A percentile compares a stretch with the other conserved stretches of the same genome.
Evolutionary conservation across 75 land plant species (phyloP).

Genomic region (Isoetes taiwanensis): DNA sequence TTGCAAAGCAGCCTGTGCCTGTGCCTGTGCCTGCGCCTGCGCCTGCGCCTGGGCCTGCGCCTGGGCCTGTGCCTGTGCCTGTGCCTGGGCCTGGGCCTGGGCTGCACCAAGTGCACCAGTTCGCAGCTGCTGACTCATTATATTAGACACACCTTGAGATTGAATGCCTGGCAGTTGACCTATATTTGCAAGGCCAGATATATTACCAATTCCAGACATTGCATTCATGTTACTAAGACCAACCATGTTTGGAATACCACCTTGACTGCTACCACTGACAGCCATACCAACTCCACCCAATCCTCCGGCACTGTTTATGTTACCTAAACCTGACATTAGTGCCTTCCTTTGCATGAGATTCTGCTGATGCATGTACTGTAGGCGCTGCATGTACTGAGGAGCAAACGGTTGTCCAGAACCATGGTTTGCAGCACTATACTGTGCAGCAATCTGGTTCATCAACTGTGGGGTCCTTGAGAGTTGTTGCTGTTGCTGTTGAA

Average conservation of each 20-base stretch:
- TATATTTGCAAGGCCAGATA: conserved; percentile 17
- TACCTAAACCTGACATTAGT: too few relatives aligned
- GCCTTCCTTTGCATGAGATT: conserved; percentile 16
- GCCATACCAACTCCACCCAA: conserved; percentile 32
- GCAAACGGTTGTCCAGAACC: conserved; percentile 37
- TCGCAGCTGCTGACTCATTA: conserved; percentile 30
- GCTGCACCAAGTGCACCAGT: conserved; percentile 19
- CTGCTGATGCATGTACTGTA: conserved; percentile 22
- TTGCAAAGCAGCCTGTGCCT: conserved; percentile 24
- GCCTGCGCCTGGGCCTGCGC: conserved; percentile 27
- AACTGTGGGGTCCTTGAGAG: conserved; percentile 27
- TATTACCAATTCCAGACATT: conserved; percentile 15
- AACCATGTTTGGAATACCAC: conserved; percentile 23
- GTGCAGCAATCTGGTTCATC: conserved; percentile 27
- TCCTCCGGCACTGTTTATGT: too few relatives aligned
- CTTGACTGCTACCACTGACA: conserved; percentile 25
- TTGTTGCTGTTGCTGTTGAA: conserved; percentile 41
- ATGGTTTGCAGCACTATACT: conserved; percentile 18
- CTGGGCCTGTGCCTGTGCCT: conserved; percentile 25
- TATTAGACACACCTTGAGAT: conserved; percentile 30
- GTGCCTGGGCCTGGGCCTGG: conserved; percentile 29
- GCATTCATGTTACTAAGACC: conserved; percentile 39
- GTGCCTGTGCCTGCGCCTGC: too few relatives aligned
- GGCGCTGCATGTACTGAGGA: conserved; percentile 25
- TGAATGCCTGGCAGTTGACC: conserved; percentile 14